Evolutionary conservation across 495 filamentous ascomycete genomes (phyloP).

Genomic region (Aspergillus nidulans): DNA sequence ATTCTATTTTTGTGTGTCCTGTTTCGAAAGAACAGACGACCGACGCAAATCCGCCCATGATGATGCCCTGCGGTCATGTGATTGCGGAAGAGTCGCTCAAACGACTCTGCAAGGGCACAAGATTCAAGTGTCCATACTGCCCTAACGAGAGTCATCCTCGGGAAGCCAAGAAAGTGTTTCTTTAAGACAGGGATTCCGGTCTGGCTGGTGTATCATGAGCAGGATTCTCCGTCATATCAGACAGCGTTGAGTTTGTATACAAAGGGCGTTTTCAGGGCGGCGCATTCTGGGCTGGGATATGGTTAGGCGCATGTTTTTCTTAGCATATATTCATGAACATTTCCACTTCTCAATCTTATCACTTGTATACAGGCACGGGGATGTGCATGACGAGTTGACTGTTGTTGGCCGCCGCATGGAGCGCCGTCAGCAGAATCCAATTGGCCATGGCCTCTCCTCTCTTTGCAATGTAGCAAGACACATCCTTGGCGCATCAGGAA

Average conservation of each 20-base stretch:
- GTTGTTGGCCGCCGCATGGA: no score
- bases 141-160: conserved; percentile 72
- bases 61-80: conserved; percentile 96
- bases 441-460: not conserved
- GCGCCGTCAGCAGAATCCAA: not conserved
- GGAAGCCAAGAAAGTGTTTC: conserved; percentile 72
- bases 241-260: not conserved
- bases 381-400: not conserved
- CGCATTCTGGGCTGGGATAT: conserved; percentile 2
- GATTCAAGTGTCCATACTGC: conserved; percentile 97
- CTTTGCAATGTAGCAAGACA: not conserved
- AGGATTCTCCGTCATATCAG: conserved; percentile 8
- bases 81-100: conserved; percentile 79
- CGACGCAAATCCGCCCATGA: conserved; percentile 91
- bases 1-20: conserved; percentile 96
- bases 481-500: no score
- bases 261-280: conserved; percentile 9
- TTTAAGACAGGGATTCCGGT: conserved; percentile 18
- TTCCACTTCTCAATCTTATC: not conserved
- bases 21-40: conserved; percentile 95
- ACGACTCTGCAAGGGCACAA: conserved; percentile 66
- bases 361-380: not conserved
- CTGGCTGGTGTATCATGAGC: not conserved
- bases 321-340: not conserved
- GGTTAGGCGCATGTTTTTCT: not conserved